Evolutionary conservation across 2,329 filamentous ascomycete genomes (phyloP).

Genomic region (Colletotrichum sp.): DNA sequence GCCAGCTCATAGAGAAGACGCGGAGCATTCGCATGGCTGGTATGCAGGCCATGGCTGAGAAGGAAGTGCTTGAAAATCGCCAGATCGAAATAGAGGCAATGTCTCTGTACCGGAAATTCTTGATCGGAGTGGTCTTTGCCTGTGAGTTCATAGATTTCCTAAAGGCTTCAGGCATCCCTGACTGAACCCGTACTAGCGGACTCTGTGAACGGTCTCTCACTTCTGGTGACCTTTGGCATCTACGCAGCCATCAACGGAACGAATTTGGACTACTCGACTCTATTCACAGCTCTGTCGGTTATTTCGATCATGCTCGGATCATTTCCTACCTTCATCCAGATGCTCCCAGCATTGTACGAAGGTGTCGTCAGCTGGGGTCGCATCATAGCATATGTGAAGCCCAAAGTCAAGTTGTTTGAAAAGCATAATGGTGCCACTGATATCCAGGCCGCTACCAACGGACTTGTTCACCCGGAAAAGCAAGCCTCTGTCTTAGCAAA

Average conservation of each 20-base stretch:
- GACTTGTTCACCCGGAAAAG: fast-evolving
- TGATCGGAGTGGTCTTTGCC: background rate
- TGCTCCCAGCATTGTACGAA: background rate
- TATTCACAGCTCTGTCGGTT: background rate
- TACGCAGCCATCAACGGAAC: background rate
- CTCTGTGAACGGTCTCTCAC: background rate
- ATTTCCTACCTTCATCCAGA: background rate
- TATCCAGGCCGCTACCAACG: background rate
- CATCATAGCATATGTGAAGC: background rate
- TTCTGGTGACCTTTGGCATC: background rate
- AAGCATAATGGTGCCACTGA: background rate
- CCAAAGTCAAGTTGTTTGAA: background rate
- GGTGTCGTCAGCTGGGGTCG: background rate
- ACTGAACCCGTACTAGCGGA: background rate
- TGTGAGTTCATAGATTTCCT: background rate
- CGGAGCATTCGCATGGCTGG: background rate
- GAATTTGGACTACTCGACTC: background rate
- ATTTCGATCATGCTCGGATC: background rate
- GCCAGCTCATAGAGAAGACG: background rate
- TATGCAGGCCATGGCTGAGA: background rate
- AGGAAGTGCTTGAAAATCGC: background rate
- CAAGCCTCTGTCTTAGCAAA: background rate
- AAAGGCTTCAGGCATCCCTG: background rate
- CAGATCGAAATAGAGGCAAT: background rate
- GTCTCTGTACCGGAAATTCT: background rate